Evolutionary conservation across 441 rosid species (phyloP).

Genomic region (Dalechampia spathulata): DNA sequence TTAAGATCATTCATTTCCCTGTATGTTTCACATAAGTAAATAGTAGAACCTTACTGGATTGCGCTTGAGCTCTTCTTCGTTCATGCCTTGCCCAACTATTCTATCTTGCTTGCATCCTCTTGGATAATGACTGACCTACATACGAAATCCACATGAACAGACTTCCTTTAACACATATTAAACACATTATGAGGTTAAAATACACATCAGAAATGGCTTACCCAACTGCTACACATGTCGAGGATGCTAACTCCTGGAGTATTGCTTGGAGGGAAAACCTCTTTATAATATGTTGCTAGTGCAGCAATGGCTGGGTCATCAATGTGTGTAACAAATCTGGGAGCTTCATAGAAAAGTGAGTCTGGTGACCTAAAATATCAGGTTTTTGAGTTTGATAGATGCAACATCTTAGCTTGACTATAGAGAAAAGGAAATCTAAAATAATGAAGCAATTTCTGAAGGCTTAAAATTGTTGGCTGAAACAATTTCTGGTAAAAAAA

Average conservation of each 20-base stretch:
- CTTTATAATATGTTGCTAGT: conserved; percentile 62
- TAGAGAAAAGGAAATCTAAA: not conserved
- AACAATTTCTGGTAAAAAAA: not conserved
- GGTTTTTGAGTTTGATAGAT: not conserved
- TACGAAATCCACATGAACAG: not conserved
- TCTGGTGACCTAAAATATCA: conserved; percentile 56
- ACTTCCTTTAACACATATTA: conserved; percentile 1
- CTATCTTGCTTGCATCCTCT: conserved; percentile 76
- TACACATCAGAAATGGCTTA: conserved; percentile 26
- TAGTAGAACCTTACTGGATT: conserved; percentile 44
- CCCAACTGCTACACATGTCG: conserved; percentile 98
- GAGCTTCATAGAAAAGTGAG: conserved; percentile 63
- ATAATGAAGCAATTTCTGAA: not conserved
- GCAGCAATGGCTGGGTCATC: conserved; percentile 89
- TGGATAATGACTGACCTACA: conserved; percentile 91
- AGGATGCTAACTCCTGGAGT: conserved; percentile 77
- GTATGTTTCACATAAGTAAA: not conserved
- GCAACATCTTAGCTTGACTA: not conserved
- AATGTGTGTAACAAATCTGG: conserved; percentile 80
- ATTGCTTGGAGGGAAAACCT: conserved; percentile 68
- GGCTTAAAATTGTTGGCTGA: not conserved
- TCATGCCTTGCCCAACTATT: conserved; percentile 80
- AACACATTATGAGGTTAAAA: not conserved
- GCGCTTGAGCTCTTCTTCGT: conserved; percentile 76
- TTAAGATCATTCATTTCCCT: not conserved